A percentile compares a stretch with the other conserved stretches of the same genome.
Evolutionary conservation across 2,329 filamentous ascomycete genomes (phyloP).

Genomic region (Sphaerulina musiva): DNA sequence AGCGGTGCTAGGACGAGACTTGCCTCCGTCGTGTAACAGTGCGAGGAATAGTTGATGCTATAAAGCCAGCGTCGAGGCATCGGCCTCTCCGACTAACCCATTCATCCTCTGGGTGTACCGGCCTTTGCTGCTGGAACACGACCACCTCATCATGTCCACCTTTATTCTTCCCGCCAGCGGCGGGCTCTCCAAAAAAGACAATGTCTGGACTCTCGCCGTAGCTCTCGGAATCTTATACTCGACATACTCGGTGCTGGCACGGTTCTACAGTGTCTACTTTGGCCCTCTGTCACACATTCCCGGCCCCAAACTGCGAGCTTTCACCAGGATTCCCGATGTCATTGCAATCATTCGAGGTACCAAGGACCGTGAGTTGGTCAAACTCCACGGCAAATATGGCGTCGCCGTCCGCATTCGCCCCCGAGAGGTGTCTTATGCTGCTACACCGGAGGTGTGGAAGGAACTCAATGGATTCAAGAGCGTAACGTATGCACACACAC

Average conservation of each 20-base stretch:
- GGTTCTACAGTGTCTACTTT: slow-evolving; percentile 7
- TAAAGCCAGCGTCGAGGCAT: too few relatives aligned
- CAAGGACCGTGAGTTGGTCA: background rate
- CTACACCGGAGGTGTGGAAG: slow-evolving; percentile 18
- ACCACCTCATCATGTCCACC: background rate
- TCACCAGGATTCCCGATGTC: background rate
- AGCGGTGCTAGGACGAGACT: too few relatives aligned
- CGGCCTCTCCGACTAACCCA: too few relatives aligned
- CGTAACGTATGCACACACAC: background rate
- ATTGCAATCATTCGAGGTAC: background rate
- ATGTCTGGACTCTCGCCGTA: background rate
- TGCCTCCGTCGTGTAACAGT: too few relatives aligned
- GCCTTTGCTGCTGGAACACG: too few relatives aligned
- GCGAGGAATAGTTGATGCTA: too few relatives aligned
- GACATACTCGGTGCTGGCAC: background rate
- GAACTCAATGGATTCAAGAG: slow-evolving; percentile 24
- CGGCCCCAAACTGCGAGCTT: slow-evolving; percentile 6
- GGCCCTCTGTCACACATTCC: slow-evolving; percentile 6
- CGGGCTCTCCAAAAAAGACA: background rate
- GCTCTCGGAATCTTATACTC: background rate
- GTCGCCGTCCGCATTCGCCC: slow-evolving; percentile 38
- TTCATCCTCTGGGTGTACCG: too few relatives aligned
- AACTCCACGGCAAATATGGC: slow-evolving; percentile 35
- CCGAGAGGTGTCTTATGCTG: slow-evolving; percentile 34
- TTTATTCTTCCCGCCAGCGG: background rate